These are phyloP conservation scores for Parathielavia appendiculata DNA, from an alignment of 495 filamentous ascomycete genomes.

Conservation along the genomic window DNA sequence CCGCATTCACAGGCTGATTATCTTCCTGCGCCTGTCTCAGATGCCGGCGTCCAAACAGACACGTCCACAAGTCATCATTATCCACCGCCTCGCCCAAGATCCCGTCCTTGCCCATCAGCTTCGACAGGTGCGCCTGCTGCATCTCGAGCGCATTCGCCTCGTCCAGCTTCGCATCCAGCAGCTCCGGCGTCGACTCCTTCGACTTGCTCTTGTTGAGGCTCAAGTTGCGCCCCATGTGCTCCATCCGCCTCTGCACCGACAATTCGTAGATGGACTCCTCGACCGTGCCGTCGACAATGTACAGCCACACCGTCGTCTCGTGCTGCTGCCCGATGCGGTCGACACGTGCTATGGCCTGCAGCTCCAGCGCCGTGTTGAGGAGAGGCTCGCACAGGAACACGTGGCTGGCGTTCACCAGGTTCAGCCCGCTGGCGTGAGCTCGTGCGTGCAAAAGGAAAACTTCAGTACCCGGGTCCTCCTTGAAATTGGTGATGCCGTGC, in stretches of 20 bases:
- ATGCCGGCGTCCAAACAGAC: conserved; percentile 65
- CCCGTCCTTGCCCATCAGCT: conserved; percentile 62
- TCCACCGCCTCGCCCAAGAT: conserved; percentile 77
- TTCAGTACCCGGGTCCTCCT: conserved; percentile 65
- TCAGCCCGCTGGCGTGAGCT: conserved; percentile 81
- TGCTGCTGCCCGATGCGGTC: conserved; percentile 88
- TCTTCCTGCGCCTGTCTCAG: conserved; percentile 15
- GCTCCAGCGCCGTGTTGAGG: conserved; percentile 85
- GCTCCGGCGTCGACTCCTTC: conserved; percentile 32
- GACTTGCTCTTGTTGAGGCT: conserved; percentile 31
- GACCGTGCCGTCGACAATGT: conserved; percentile 80
- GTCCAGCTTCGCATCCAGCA: conserved; percentile 59
- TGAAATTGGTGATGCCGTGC: conserved; percentile 67
- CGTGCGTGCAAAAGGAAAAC: conserved; percentile 86
- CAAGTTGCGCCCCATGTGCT: conserved; percentile 56
- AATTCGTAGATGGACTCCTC: conserved; percentile 87
- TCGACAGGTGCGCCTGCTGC: conserved; percentile 59
- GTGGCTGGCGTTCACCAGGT: conserved; percentile 85
- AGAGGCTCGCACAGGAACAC: conserved; percentile 93
- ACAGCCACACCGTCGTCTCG: conserved; percentile 91
- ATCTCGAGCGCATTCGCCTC: conserved; percentile 79
- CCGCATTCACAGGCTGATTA: conserved; percentile 14
- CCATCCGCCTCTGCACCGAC: conserved; percentile 68
- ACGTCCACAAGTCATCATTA: conserved; percentile 80
- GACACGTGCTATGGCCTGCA: conserved; percentile 90